Percentiles rank a stretch among this genome's conserved stretches.
Conservation (phyloP, 2,329 filamentous ascomycete species). For the Fusarium tupiense region DNA sequence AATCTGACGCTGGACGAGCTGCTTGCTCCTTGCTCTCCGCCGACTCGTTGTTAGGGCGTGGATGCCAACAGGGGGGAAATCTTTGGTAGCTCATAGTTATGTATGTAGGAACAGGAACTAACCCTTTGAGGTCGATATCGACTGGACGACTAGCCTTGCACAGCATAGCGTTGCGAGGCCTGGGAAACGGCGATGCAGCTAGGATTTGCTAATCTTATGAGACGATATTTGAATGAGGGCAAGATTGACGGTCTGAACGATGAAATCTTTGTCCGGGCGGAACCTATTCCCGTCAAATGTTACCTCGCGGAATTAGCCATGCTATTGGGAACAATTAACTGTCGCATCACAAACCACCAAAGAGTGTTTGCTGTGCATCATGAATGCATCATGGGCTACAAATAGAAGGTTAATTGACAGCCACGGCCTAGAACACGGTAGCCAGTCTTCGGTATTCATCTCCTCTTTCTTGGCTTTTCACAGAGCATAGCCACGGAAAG, state of each 20-base stretch:
- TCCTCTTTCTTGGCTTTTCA: conserved; percentile 9
- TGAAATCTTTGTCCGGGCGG: conserved; percentile 6
- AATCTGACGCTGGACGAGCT: conserved; percentile 22
- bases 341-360: not conserved
- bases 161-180: not conserved
- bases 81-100: not conserved
- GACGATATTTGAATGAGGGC: not conserved
- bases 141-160: not conserved
- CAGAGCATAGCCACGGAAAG: not conserved
- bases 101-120: not conserved
- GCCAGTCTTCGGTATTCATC: not conserved
- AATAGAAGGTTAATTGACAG: not conserved
- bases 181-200: conserved; percentile 8
- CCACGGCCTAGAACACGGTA: not conserved
- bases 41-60: not conserved
- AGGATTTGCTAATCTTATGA: not conserved
- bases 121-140: not conserved
- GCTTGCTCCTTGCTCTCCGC: not conserved
- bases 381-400: not conserved
- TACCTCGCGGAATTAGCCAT: not conserved
- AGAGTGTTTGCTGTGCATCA: not conserved
- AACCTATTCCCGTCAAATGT: not conserved
- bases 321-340: not conserved
- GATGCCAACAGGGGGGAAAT: not conserved
- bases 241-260: conserved; percentile 4